phyloP scores from a whole-genome alignment of 2,329 filamentous ascomycete genomes.

The Fusarium chlamydosporum region DNA sequence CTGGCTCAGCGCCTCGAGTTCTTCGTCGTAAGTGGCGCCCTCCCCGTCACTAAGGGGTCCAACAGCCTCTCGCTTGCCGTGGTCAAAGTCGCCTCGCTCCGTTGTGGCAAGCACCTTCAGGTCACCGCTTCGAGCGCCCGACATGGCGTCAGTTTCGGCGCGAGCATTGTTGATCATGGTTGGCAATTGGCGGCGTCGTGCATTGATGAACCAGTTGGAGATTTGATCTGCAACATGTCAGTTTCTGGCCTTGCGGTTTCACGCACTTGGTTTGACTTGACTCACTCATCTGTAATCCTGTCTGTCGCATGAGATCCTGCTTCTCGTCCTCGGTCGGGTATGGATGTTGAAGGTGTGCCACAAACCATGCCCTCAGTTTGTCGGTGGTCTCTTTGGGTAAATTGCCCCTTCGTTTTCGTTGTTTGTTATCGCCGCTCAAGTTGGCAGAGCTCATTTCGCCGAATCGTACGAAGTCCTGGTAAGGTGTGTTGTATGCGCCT shows the following conservation, averaged over 20 bases:
- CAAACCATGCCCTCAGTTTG: slow-evolving; percentile 84
- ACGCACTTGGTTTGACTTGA: slow-evolving; percentile 47
- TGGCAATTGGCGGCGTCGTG: slow-evolving; percentile 75
- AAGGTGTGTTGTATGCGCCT: slow-evolving; percentile 58
- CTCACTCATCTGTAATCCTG: slow-evolving; percentile 83
- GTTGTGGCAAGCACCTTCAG: slow-evolving; percentile 58
- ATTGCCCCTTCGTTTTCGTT: slow-evolving; percentile 81
- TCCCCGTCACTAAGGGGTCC: slow-evolving; percentile 64
- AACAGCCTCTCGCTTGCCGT: slow-evolving; percentile 55
- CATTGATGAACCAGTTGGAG: slow-evolving; percentile 87
- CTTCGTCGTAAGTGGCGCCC: slow-evolving; percentile 62
- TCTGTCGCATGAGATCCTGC: slow-evolving; percentile 81
- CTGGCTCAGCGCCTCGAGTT: slow-evolving; percentile 53
- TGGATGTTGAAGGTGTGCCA: slow-evolving; percentile 81
- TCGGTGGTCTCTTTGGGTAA: slow-evolving; percentile 92
- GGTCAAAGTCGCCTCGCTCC: slow-evolving; percentile 58
- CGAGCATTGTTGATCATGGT: slow-evolving; percentile 70
- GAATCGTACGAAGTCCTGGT: slow-evolving; percentile 61
- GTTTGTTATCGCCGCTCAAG: slow-evolving; percentile 62
- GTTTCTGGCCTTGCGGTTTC: slow-evolving; percentile 10
- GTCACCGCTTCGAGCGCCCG: slow-evolving; percentile 53
- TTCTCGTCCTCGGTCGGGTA: slow-evolving; percentile 93
- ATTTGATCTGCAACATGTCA: slow-evolving; percentile 69
- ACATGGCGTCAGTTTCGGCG: slow-evolving; percentile 65
- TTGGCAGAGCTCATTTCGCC: slow-evolving; percentile 59